phyloP scores from a whole-genome alignment of 805 yeast genomes.

The Lipomyces kockii region DNA sequence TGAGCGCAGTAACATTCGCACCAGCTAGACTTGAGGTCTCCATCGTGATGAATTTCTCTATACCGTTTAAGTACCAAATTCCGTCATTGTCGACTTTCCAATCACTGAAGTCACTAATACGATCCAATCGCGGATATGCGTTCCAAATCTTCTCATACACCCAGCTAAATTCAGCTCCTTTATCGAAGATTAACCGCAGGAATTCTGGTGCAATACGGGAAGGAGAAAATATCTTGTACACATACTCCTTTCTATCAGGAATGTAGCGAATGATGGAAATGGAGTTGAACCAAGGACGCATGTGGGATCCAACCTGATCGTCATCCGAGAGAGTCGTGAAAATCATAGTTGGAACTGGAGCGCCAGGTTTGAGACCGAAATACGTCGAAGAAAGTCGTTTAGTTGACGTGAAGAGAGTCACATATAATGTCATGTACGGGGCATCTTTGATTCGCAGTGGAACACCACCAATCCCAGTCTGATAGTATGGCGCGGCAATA shows the following conservation, averaged over 20 bases:
- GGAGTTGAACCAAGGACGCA: slow-evolving; percentile 45
- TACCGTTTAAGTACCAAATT: slow-evolving; percentile 52
- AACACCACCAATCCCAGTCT: slow-evolving; percentile 41
- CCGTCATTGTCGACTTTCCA: slow-evolving; percentile 44
- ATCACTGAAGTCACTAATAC: slow-evolving; percentile 42
- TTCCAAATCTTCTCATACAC: slow-evolving; percentile 50
- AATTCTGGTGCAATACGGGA: slow-evolving; percentile 37
- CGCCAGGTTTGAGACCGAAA: slow-evolving; percentile 35
- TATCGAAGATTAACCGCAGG: slow-evolving; percentile 40
- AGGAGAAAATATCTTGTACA: slow-evolving; percentile 53
- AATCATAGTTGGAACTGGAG: slow-evolving; percentile 31
- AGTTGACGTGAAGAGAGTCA: slow-evolving; percentile 46
- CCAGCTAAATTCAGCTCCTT: slow-evolving; percentile 40
- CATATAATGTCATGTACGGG: slow-evolving; percentile 50
- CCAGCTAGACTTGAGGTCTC: slow-evolving; percentile 58
- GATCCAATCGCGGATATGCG: slow-evolving; percentile 51
- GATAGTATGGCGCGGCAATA: slow-evolving; percentile 52
- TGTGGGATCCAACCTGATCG: slow-evolving; percentile 25
- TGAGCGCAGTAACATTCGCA: slow-evolving; percentile 54
- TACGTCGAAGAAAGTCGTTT: slow-evolving; percentile 37
- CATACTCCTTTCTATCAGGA: slow-evolving; percentile 41
- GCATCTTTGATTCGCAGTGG: slow-evolving; percentile 36
- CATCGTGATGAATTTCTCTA: slow-evolving; percentile 57
- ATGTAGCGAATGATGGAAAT: slow-evolving; percentile 45
- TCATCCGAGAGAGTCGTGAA: slow-evolving; percentile 35